Percentiles rank a stretch among this genome's conserved stretches.
Evolutionary conservation across 495 filamentous ascomycete species (phyloP).

Genomic region (Xylaria longipes): DNA sequence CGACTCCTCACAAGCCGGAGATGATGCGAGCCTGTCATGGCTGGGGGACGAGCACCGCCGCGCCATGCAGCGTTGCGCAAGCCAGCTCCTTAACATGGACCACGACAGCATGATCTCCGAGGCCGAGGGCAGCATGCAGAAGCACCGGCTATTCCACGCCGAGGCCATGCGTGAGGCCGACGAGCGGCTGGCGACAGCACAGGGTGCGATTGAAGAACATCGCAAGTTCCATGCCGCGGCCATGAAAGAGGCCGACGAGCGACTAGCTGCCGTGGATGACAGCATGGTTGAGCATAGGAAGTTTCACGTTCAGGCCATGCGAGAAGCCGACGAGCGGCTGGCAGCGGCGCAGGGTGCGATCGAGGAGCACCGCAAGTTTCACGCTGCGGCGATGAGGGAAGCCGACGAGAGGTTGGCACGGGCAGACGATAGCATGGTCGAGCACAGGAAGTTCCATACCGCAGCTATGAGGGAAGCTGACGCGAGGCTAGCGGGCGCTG

Average conservation of each 20-base stretch:
- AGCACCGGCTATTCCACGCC: slow-evolving; percentile 15
- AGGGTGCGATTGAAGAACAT: slow-evolving; percentile 5
- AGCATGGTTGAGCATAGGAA: slow-evolving; percentile 12
- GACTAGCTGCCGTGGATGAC: neutral
- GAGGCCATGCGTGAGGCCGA: slow-evolving; percentile 17
- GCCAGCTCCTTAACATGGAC: neutral
- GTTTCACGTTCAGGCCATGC: neutral
- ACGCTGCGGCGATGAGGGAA: neutral
- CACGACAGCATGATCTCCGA: slow-evolving; percentile 18
- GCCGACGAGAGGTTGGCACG: neutral
- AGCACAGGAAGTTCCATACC: slow-evolving; percentile 6
- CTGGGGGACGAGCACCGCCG: slow-evolving; percentile 4
- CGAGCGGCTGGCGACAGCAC: neutral
- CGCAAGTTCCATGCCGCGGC: slow-evolving; percentile 8
- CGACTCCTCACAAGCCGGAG: neutral
- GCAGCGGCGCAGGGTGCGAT: neutral
- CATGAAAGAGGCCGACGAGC: slow-evolving; percentile 19
- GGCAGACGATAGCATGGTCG: slow-evolving; percentile 15
- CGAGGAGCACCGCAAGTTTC: slow-evolving; percentile 6
- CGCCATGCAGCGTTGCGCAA: neutral
- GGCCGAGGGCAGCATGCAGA: slow-evolving; percentile 17
- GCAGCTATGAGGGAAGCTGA: slow-evolving; percentile 11
- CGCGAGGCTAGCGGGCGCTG: slow-evolving; percentile 2
- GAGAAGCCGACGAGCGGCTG: slow-evolving; percentile 8
- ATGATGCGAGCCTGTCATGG: neutral